A percentile compares a stretch with the other conserved stretches of the same genome.
Conservation (phyloP, 129 eudicot genomes). For the Ambrosia artemisiifolia region DNA sequence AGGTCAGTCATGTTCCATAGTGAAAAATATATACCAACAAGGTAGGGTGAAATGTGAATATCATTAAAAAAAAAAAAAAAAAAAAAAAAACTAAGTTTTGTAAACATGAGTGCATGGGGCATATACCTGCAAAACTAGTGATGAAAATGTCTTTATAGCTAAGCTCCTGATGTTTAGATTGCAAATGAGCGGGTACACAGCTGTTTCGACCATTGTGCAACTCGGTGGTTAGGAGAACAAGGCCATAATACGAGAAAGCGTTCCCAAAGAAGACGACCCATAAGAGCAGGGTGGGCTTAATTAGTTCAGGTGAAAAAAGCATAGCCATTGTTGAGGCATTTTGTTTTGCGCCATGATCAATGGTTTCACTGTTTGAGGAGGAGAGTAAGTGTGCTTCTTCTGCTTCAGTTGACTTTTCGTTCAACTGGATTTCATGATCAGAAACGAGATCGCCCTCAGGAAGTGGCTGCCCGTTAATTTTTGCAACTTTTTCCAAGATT, state of each 20-base stretch:
- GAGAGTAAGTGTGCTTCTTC: conserved; percentile 49
- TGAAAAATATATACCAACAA: conserved; percentile 12
- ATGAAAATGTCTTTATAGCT: conserved; percentile 64
- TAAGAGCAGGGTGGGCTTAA: conserved; percentile 55
- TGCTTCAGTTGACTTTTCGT: conserved; percentile 31
- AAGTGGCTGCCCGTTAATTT: conserved; percentile 42
- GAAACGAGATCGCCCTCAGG: conserved; percentile 62
- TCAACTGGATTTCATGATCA: conserved; percentile 44
- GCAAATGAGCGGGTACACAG: conserved; percentile 27
- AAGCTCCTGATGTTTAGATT: conserved; percentile 33
- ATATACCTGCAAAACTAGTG: conserved; percentile 77
- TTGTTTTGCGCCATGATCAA: conserved; percentile 22
- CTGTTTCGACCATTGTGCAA: conserved; percentile 44
- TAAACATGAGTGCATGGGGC: background rate
- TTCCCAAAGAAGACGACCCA: conserved; percentile 72
- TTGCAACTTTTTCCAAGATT: conserved; percentile 55
- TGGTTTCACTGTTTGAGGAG: conserved; percentile 8
- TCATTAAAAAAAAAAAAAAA: too few relatives aligned
- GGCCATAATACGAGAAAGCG: conserved; percentile 75
- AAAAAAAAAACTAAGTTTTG: too few relatives aligned
- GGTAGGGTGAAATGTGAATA: background rate
- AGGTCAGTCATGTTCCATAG: conserved; percentile 31
- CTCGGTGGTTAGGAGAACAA: conserved; percentile 60
- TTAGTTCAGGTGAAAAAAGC: conserved; percentile 59
- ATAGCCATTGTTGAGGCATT: conserved; percentile 34